phyloP scores from a whole-genome alignment of 306 rosid species.

The Adenanthera pavonina region DNA sequence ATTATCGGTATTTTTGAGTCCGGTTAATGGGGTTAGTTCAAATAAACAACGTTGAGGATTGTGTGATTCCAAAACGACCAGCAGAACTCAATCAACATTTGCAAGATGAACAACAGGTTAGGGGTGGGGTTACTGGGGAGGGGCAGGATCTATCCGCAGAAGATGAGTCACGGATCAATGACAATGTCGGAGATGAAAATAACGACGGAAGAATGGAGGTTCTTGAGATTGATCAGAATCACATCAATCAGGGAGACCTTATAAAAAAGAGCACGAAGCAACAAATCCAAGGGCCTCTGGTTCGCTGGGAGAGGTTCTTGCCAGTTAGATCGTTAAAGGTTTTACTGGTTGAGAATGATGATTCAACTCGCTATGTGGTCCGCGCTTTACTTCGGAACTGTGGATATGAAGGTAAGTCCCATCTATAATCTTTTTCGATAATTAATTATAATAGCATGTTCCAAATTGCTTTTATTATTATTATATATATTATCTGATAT shows the following conservation, averaged over 20 bases:
- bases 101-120: conserved; percentile 23
- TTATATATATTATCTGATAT: not conserved
- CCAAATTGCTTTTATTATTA: not conserved
- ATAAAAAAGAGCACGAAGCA: not conserved
- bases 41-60: conserved; percentile 29
- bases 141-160: conserved; percentile 41
- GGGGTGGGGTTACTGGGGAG: conserved; percentile 36
- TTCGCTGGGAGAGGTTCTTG: conserved; percentile 50
- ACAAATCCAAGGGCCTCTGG: conserved; percentile 34
- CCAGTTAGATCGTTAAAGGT: conserved; percentile 47
- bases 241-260: not conserved
- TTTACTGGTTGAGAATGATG: conserved; percentile 52
- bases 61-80: not conserved
- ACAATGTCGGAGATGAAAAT: conserved; percentile 15
- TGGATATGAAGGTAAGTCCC: conserved; percentile 49
- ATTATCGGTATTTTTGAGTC: conserved; percentile 34
- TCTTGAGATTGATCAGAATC: not conserved
- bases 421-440: not conserved
- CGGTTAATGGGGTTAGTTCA: conserved; percentile 36
- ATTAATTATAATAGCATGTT: not conserved
- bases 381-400: conserved; percentile 48
- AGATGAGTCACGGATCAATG: conserved; percentile 37
- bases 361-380: conserved; percentile 49
- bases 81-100: conserved; percentile 21
- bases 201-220: conserved; percentile 6